Conservation (phyloP, 2,329 filamentous ascomycete species). For the Malbranchea zuffiana region DNA sequence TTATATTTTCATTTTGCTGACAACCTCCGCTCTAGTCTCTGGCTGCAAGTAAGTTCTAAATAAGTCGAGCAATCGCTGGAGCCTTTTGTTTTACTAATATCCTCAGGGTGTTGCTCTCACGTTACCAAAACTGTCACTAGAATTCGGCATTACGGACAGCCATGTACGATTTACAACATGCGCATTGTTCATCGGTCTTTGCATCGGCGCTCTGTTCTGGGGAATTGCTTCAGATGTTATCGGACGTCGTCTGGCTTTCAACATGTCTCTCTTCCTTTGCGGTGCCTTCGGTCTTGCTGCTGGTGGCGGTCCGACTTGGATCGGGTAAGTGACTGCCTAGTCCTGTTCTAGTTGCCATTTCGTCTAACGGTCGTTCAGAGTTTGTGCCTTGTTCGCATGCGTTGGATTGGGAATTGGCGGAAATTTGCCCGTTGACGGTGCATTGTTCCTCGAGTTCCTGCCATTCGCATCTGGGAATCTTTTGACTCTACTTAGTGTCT, state of each 20-base stretch:
- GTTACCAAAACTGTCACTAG: constrained; percentile 59
- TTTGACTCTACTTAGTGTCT: constrained; percentile 68
- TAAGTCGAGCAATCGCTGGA: background rate
- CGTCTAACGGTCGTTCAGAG: constrained; percentile 21
- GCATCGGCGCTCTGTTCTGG: constrained; percentile 69
- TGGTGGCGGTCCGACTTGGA: constrained; percentile 59
- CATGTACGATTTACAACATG: constrained; percentile 71
- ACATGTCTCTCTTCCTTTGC: constrained; percentile 64
- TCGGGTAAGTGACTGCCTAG: constrained; percentile 32
- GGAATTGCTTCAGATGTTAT: constrained; percentile 67
- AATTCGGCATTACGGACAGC: constrained; percentile 61
- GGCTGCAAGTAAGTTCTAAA: constrained; percentile 49
- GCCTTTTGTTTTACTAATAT: constrained; percentile 5
- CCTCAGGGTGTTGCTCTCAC: constrained; percentile 61
- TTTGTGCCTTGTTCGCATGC: constrained; percentile 50
- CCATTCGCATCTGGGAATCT: constrained; percentile 63
- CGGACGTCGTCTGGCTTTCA: constrained; percentile 71
- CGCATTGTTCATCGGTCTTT: constrained; percentile 64
- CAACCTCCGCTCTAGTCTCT: constrained; percentile 43
- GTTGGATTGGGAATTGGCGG: constrained; percentile 62
- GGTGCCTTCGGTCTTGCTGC: constrained; percentile 62
- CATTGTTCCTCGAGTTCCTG: constrained; percentile 73
- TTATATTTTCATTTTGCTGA: constrained; percentile 13
- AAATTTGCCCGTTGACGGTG: constrained; percentile 67
- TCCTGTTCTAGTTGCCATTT: constrained; percentile 2